Evolutionary conservation across 129 eudicot species (phyloP).

Genomic region (Centella asiatica): DNA sequence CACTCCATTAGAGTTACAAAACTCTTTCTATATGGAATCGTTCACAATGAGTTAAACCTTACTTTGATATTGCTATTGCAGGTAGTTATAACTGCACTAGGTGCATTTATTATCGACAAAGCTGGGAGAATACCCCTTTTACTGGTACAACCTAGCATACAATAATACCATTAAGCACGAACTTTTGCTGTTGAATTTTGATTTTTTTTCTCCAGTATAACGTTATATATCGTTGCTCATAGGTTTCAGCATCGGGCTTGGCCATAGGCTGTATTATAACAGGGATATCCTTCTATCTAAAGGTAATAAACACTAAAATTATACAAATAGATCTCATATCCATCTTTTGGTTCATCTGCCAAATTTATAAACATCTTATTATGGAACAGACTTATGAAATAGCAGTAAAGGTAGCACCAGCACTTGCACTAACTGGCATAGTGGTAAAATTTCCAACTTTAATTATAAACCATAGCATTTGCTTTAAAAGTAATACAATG

Average conservation of each 20-base stretch:
- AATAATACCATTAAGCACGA: conserved; percentile 3
- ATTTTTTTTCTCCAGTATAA: background rate
- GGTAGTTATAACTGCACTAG: conserved; percentile 46
- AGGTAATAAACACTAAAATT: conserved; percentile 30
- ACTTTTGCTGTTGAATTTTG: background rate
- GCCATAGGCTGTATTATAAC: conserved; percentile 60
- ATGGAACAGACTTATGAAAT: conserved; percentile 49
- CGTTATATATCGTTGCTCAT: conserved; percentile 1
- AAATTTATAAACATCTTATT: background rate
- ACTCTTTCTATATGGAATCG: background rate
- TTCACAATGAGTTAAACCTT: background rate
- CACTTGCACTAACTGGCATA: conserved; percentile 79
- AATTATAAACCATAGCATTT: background rate
- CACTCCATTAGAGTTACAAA: background rate
- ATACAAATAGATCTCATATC: background rate
- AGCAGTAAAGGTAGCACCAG: conserved; percentile 59
- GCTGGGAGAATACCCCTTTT: conserved; percentile 66
- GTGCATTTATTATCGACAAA: conserved; percentile 45
- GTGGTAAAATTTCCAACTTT: conserved; percentile 41
- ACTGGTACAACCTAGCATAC: conserved; percentile 34
- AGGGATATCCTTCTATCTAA: conserved; percentile 63
- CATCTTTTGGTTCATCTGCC: background rate
- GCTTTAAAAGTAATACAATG: too few species aligned
- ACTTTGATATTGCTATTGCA: conserved; percentile 10
- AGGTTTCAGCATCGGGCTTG: conserved; percentile 78